A percentile compares a stretch with the other conserved stretches of the same genome.
phyloP scores from a whole-genome alignment of 495 filamentous ascomycete genomes.

The Xylaria castorea region DNA sequence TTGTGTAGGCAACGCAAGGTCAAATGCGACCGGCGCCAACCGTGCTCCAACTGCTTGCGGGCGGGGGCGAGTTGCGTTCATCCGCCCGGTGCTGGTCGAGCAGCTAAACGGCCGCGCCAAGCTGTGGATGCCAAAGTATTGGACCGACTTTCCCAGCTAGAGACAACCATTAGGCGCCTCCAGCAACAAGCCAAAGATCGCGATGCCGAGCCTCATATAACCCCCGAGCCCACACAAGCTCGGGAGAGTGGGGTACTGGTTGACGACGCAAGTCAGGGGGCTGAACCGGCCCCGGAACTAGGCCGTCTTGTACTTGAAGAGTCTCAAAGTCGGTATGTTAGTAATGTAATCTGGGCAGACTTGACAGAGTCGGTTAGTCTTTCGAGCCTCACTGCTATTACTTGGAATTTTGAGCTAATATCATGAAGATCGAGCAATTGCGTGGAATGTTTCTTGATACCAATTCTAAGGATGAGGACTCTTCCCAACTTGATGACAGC shows the following conservation, averaged over 20 bases:
- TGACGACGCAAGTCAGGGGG: background rate
- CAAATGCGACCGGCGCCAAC: slow-evolving; percentile 31
- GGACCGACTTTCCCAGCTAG: slow-evolving; percentile 28
- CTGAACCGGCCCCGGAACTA: slow-evolving; percentile 6
- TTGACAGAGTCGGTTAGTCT: slow-evolving; percentile 27
- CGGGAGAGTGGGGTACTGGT: background rate
- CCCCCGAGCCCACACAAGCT: background rate
- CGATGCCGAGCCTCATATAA: background rate
- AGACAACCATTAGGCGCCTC: slow-evolving; percentile 24
- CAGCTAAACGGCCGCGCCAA: slow-evolving; percentile 28
- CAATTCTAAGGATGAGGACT: slow-evolving; percentile 6
- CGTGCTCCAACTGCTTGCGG: slow-evolving; percentile 29
- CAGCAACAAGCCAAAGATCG: slow-evolving; percentile 24
- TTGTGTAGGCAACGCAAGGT: slow-evolving; percentile 33
- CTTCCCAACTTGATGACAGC: slow-evolving; percentile 16
- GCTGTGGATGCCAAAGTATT: slow-evolving; percentile 25
- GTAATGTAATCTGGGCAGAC: slow-evolving; percentile 27
- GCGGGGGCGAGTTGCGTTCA: slow-evolving; percentile 27
- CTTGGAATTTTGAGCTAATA: background rate
- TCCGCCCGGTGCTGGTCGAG: slow-evolving; percentile 24
- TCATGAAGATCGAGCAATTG: slow-evolving; percentile 24
- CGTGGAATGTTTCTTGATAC: slow-evolving; percentile 25
- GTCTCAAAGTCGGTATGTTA: slow-evolving; percentile 26
- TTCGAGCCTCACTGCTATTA: background rate
- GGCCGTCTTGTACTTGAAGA: slow-evolving; percentile 29